These are phyloP conservation scores for Alternaria longipes DNA, from an alignment of 2,329 filamentous ascomycete species.

Conservation along the genomic window DNA sequence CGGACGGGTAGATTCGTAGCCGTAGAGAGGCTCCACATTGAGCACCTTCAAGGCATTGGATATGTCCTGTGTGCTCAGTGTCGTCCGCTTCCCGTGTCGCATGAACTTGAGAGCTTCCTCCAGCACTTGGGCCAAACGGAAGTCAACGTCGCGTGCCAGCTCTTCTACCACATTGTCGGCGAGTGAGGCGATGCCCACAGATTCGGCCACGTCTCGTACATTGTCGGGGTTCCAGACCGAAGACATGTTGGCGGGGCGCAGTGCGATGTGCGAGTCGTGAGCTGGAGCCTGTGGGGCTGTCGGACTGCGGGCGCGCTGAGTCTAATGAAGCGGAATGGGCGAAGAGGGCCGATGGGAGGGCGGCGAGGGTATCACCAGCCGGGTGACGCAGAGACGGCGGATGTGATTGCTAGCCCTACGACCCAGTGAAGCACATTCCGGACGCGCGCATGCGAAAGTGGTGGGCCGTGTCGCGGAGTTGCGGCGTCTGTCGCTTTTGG, in stretches of 20 bases:
- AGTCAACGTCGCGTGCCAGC: conserved; percentile 93
- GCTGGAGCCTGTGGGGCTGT: conserved; percentile 22
- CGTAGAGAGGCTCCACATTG: conserved; percentile 94
- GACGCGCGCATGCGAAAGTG: conserved; percentile 36
- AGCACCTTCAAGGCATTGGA: conserved; percentile 84
- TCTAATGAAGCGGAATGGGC: conserved; percentile 22
- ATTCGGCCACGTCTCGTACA: conserved; percentile 94
- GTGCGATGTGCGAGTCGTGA: conserved; percentile 17
- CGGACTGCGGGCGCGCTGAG: conserved; percentile 17
- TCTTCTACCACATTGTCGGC: conserved; percentile 87
- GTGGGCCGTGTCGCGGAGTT: conserved; percentile 11
- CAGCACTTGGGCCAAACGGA: conserved; percentile 90
- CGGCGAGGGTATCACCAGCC: conserved; percentile 37
- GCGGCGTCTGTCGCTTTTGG: not conserved
- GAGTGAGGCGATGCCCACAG: conserved; percentile 83
- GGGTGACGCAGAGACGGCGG: conserved; percentile 38
- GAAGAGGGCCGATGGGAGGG: conserved; percentile 27
- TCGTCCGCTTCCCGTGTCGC: conserved; percentile 87
- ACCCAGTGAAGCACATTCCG: conserved; percentile 41
- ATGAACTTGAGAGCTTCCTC: conserved; percentile 96
- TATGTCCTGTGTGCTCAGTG: conserved; percentile 88
- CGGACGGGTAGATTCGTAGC: conserved; percentile 91
- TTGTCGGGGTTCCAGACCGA: conserved; percentile 96
- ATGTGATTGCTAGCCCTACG: conserved; percentile 45
- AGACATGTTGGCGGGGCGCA: conserved; percentile 37